phyloP scores from a whole-genome alignment of 257 asterid species.

The Solanum tarapatanum region DNA sequence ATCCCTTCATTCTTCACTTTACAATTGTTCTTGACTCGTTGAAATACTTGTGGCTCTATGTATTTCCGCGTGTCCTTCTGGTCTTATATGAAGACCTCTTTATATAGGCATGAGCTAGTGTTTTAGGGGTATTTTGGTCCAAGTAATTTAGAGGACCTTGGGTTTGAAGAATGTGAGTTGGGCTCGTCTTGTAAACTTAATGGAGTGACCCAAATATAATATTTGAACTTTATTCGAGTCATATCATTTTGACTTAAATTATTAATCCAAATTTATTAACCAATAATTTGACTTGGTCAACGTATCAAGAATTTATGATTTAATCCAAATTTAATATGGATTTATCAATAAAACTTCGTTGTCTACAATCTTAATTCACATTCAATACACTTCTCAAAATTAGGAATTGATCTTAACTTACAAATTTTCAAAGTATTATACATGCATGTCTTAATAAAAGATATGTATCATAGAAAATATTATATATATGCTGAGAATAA shows the following conservation, averaged over 20 bases:
- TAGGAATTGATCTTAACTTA: no score
- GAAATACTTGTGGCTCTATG: neutral
- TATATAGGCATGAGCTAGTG: neutral
- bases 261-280: no score
- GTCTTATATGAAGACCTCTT: neutral
- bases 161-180: neutral
- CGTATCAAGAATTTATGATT: no score
- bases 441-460: neutral
- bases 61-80: rapidly evolving
- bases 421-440: neutral
- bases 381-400: neutral
- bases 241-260: neutral
- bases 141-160: neutral
- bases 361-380: neutral
- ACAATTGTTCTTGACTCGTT: no score
- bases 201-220: neutral
- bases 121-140: neutral
- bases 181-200: neutral
- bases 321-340: no score
- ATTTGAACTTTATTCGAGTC: neutral
- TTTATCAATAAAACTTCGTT: neutral
- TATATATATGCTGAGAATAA: neutral
- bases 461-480: neutral
- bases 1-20: neutral
- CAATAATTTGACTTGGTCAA: neutral